Percentiles rank a stretch among this genome's conserved stretches.
phyloP scores from a whole-genome alignment of 805 yeast species.

The Diddensiella santjacobensis region DNA sequence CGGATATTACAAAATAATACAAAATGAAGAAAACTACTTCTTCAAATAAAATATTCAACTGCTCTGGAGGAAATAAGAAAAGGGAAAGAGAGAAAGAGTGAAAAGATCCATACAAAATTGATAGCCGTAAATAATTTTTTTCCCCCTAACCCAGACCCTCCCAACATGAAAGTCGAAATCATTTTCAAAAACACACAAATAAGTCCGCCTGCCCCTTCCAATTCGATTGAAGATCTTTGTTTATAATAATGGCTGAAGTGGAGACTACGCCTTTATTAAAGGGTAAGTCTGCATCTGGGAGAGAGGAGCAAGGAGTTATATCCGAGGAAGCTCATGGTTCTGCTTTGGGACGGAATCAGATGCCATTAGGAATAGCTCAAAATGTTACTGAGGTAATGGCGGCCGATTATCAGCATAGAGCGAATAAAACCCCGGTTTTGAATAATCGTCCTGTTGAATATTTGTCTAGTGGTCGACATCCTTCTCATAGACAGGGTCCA shows the following conservation, averaged over 20 bases:
- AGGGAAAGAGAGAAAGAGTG: conserved; percentile 1
- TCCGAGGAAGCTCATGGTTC: neutral
- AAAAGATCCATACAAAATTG: neutral
- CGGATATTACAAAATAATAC: neutral
- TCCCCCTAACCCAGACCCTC: conserved; percentile 1
- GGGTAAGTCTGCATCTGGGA: neutral
- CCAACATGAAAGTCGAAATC: too few relatives aligned
- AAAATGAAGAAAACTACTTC: neutral
- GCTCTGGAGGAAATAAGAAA: conserved; percentile 2
- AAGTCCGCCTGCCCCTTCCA: too few relatives aligned
- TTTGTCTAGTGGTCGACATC: conserved; percentile 1
- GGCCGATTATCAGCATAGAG: conserved; percentile 3
- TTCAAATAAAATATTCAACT: neutral
- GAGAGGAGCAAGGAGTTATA: neutral
- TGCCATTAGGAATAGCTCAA: conserved; percentile 11
- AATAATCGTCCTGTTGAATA: conserved; percentile 1
- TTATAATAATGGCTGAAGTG: conserved; percentile 4
- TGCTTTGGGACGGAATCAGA: conserved; percentile 9
- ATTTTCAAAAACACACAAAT: too few relatives aligned
- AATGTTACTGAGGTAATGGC: conserved; percentile 5
- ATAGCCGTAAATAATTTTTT: neutral
- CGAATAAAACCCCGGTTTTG: neutral
- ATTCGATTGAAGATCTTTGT: too few relatives aligned
- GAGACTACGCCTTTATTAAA: conserved; percentile 1
- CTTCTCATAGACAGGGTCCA: conserved; percentile 33